These are phyloP conservation scores for Colletotrichum chrysophilum DNA, from an alignment of 2,329 filamentous ascomycete species.

Conservation along the genomic window DNA sequence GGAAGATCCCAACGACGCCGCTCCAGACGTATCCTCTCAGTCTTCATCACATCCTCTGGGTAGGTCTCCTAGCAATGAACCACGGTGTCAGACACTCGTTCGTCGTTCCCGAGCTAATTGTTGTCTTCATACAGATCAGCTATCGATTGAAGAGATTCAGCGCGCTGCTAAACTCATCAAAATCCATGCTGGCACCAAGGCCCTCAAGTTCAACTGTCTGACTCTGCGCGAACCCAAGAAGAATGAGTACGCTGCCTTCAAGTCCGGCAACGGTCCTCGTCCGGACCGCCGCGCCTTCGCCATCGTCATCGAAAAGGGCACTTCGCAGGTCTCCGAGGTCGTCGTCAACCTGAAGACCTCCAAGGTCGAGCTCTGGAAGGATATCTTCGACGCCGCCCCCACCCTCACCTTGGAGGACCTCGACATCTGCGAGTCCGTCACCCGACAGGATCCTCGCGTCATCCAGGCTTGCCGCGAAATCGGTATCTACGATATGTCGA, in stretches of 20 bases:
- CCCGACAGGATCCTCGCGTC: slow-evolving; percentile 72
- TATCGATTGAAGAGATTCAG: slow-evolving; percentile 60
- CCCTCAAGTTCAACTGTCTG: slow-evolving; percentile 63
- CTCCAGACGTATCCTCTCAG: slow-evolving; percentile 36
- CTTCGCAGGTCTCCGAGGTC: slow-evolving; percentile 44
- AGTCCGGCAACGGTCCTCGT: slow-evolving; percentile 51
- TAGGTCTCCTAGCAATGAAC: slow-evolving; percentile 11
- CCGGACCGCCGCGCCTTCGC: slow-evolving; percentile 55
- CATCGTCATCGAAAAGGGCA: slow-evolving; percentile 50
- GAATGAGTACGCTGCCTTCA: slow-evolving; percentile 67
- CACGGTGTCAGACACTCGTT: neutral
- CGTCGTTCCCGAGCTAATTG: neutral
- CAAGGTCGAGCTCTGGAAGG: slow-evolving; percentile 48
- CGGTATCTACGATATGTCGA: slow-evolving; percentile 82
- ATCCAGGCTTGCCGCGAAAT: slow-evolving; percentile 78
- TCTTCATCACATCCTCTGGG: slow-evolving; percentile 43
- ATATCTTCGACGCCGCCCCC: slow-evolving; percentile 50
- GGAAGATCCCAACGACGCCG: slow-evolving; percentile 43
- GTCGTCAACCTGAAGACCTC: slow-evolving; percentile 51
- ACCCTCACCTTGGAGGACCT: slow-evolving; percentile 80
- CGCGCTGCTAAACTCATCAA: slow-evolving; percentile 54
- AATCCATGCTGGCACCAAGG: slow-evolving; percentile 35
- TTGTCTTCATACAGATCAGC: slow-evolving; percentile 44
- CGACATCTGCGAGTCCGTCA: slow-evolving; percentile 73
- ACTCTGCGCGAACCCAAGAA: slow-evolving; percentile 71